Evolutionary conservation across 2,329 filamentous ascomycete genomes (phyloP), one percentile per base, ranked within the genome.

Genomic region (Neophaeococcomyces mojaviensis): DNA sequence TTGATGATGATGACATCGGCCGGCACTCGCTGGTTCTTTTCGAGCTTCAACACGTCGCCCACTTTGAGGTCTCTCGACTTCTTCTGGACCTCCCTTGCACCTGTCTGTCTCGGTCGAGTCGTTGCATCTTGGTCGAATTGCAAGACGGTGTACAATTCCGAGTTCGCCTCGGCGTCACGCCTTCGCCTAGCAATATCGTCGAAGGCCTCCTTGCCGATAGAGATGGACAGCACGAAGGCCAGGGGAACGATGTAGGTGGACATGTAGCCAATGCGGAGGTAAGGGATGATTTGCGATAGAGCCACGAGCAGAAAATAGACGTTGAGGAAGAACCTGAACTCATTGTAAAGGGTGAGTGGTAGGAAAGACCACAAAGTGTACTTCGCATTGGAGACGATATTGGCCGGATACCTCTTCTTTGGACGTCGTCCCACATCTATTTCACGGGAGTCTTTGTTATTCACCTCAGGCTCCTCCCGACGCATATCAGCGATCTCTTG

Each of bases 321-420:
- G 75, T 98, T 98, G 75, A 98, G 95, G 69, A 98, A 98, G 72
- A 97, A 98, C 49, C 90, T 96, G 64, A 98, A 98, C 63, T 98
- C 92, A 68, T 97, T 97, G 68, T 96, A 98, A 18, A 98, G 73
- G 0, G 92, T 98, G 43, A 90, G 76, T 2, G 94, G 94, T 12
- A 98, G 76, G 66, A 98, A 98, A 43, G 86, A 95, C 71, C 89
- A 84, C 1, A 89, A 81, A 24, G 90, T 97, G 65, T 98, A 98
- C 73, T 97, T 98, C 46, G 92, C 90, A 63, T 98, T 97, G 30
- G 90, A 97, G 39, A 98, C 79, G 47, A 88, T 78, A 65, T 98
- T 98, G 7, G 86, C 80, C 8, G 92, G 90, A 63, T 90, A 97
- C 55, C 84, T 81, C 40, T 81, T 73, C 22, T 79, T 65, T 61